Conservation (phyloP, 2,329 filamentous ascomycete genomes). For the Penicillium sumatraense region DNA sequence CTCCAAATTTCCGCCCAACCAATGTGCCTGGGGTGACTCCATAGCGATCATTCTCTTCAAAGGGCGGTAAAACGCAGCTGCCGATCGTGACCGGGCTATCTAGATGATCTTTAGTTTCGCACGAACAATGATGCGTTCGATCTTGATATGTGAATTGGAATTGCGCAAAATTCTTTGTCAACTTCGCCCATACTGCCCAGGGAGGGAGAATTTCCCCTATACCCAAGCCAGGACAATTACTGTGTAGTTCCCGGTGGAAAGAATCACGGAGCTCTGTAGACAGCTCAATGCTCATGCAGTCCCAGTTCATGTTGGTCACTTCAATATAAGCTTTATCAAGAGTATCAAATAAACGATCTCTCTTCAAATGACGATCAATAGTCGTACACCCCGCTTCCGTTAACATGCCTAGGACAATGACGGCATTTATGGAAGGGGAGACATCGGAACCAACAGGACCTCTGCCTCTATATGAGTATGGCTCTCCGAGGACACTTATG, state of each 20-base stretch:
- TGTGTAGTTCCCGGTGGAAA: conserved; percentile 21
- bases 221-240: conserved; percentile 6
- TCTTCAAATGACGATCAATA: conserved; percentile 30
- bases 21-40: neutral
- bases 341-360: conserved; percentile 18
- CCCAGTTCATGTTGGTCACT: conserved; percentile 35
- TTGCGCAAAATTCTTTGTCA: conserved; percentile 32
- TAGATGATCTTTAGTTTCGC: neutral
- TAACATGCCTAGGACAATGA: conserved; percentile 41
- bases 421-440: conserved; percentile 36
- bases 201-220: conserved; percentile 17
- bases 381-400: conserved; percentile 41
- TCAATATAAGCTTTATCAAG: conserved; percentile 34
- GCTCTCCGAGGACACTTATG: conserved; percentile 25
- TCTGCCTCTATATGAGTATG: conserved; percentile 31
- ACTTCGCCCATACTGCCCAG: conserved; percentile 29
- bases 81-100: neutral
- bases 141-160: conserved; percentile 29
- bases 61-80: neutral
- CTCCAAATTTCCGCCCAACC: neutral
- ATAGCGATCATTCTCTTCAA: neutral
- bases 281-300: conserved; percentile 21
- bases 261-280: conserved; percentile 23
- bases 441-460: conserved; percentile 32
- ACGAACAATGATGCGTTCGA: neutral